Percentiles rank a stretch among this genome's conserved stretches.
phyloP scores from a whole-genome alignment of 164 flowering plant genomes.

The Berberis thunbergii region DNA sequence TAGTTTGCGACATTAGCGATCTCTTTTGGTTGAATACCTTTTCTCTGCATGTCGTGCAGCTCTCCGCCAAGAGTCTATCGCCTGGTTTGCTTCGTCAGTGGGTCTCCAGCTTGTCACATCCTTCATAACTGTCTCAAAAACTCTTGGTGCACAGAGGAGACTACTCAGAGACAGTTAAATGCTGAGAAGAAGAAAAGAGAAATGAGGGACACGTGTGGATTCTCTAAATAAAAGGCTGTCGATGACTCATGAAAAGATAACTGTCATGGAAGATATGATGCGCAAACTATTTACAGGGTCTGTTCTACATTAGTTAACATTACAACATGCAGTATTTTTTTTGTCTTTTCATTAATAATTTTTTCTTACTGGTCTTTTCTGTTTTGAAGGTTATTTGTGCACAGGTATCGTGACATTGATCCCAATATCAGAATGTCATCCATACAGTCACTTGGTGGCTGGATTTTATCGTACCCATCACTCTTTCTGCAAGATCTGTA shows the following conservation, averaged over 20 bases:
- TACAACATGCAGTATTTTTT: neutral
- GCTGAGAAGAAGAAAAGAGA: slow-evolving; percentile 83
- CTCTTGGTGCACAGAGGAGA: slow-evolving; percentile 85
- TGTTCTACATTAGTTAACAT: neutral
- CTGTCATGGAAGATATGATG: slow-evolving; percentile 81
- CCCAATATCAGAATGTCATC: slow-evolving; percentile 80
- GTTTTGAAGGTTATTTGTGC: slow-evolving; percentile 81
- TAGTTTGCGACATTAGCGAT: neutral
- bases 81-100: slow-evolving; percentile 74
- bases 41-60: slow-evolving; percentile 25
- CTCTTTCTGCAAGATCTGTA: slow-evolving; percentile 88
- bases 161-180: slow-evolving; percentile 91
- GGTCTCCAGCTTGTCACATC: slow-evolving; percentile 98
- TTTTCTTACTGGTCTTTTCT: neutral
- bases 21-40: slow-evolving; percentile 7
- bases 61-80: slow-evolving; percentile 98
- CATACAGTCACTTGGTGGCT: slow-evolving; percentile 87
- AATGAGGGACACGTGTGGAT: slow-evolving; percentile 86
- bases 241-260: slow-evolving; percentile 69
- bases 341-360: neutral
- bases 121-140: slow-evolving; percentile 75
- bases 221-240: slow-evolving; percentile 75
- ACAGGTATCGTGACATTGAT: slow-evolving; percentile 94
- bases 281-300: slow-evolving; percentile 91
- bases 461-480: slow-evolving; percentile 93